Base-by-base conservation (phyloP, 805 yeast genomes). In the Yarrowia divulgata region DNA sequence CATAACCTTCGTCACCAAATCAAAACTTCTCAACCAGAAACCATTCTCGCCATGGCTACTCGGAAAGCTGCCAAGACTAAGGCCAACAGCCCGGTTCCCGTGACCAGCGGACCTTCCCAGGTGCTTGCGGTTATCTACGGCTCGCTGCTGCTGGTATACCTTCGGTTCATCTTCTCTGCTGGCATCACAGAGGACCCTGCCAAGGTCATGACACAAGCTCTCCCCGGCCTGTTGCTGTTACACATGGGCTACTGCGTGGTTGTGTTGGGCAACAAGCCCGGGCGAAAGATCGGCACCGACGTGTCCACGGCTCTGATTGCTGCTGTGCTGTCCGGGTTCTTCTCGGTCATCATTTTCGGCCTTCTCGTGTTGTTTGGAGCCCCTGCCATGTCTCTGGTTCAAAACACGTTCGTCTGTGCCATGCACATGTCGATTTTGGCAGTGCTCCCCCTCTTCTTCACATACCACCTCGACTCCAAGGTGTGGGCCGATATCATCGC, bases 331-430 rank as follows among this genome's bases (percentile, higher is more conserved):
- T 67, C 77, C 18, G 67, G 74, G 64, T 72, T 76, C 10, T 69
- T 77, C 70, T 71, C 78, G n/a, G 75, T 76, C 14, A 71, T 73
- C 60, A 75, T 77, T 5, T 72, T 69, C 43, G 70, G 68, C 0
- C 72, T 83, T 1, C 76, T 89, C 57, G 81, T 92, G 1, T 73
- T 92, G 13, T 86, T 91, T 75, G 98, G 98, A 8, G 96, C 97
- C 0, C 97, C 97, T 14, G 80, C 90, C 52, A 79, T 85, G 1
- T 80, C 85, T 1, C 81, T 83, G 43, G 70, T 84, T 40, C 72
- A 70, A 9, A 89, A 87, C 74, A 91, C 96, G 0, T 82, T 83
- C 72, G 75, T 88, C 4, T 78, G 90, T 60, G 81, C 95, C 0
- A 77, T 82, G 8, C 95, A 91, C 75, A 76, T 90, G 29, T 81